Evolutionary conservation across 768 basidiomycete species (phyloP), one percentile per base, ranked within the genome.

Genomic region (Coprinopsis cinerea): DNA sequence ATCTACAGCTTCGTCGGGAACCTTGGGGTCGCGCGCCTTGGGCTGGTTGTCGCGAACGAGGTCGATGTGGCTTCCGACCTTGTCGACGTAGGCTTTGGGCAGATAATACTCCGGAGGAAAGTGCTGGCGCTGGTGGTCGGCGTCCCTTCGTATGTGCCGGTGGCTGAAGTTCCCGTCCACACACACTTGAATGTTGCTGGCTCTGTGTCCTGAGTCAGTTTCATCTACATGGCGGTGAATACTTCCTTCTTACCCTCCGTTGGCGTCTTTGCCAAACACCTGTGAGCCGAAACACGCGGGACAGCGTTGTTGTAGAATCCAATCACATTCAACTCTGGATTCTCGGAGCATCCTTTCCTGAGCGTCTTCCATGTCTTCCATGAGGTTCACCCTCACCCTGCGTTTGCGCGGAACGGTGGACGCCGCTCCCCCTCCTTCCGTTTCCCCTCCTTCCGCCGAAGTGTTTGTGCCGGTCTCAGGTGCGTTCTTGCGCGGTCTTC

Each of bases 131-230:
- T 17, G 32, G 9, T 7, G 20, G 20, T 35, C 34, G 15, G 4
- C 46, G 5, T 5, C 18, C 20, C 13, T 18, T 9, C 46, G 46
- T 20, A 60, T 48, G 32, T 74, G 71, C 0, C 60, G 54, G 48
- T 75, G 70, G 42, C 67, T 66, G 47, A 73, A 73, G 34, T 69
- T 71, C 0, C 68, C 69, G 55, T 74, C 70, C 0, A 59, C 55
- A 0, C 59, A 58, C 0, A 74, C 53, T 27, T 72, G 70, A 10
- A 72, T 56, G 48, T 74, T 69, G 0, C 60, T 63, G 0, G 72
- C 69, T 1, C 68, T 66, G 9, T 7, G 9, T 40, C 18, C 15
- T 22, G 26, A 39, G 32, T 37, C 20, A 24, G 18, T 4, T 14
- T 22, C 4, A 52, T 30, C 55, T 34, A 45, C 34, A 18, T 10